Conservation (phyloP, 2,329 filamentous ascomycete species). For the Arthrobotrys conoides region DNA sequence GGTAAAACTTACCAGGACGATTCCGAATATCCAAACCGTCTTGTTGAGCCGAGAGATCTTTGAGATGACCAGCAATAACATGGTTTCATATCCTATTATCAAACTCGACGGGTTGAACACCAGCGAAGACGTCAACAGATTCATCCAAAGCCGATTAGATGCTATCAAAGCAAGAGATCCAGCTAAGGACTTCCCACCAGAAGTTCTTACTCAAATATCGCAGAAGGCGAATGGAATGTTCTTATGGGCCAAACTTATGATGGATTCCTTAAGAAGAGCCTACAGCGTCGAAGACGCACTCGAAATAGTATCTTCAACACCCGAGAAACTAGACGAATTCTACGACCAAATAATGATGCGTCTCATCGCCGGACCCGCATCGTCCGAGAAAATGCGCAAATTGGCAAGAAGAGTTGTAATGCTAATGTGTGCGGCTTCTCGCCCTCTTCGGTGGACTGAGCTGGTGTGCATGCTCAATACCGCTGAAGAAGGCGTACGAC, state of each 20-base stretch:
- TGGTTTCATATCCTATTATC: constrained; percentile 30
- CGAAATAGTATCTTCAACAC: constrained; percentile 26
- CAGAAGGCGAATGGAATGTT: constrained; percentile 47
- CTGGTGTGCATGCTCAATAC: constrained; percentile 42
- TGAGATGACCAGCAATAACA: not conserved
- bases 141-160: constrained; percentile 24
- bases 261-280: constrained; percentile 25
- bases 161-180: constrained; percentile 1
- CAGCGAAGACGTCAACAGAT: constrained; percentile 31
- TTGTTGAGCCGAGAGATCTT: constrained; percentile 37
- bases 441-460: constrained; percentile 40
- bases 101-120: constrained; percentile 32
- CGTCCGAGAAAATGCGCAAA: not conserved
- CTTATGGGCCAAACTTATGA: constrained; percentile 39
- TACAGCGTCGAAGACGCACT: constrained; percentile 26
- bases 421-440: constrained; percentile 40
- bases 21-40: constrained; percentile 22
- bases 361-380: not conserved
- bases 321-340: constrained; percentile 19
- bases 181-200: constrained; percentile 15
- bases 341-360: constrained; percentile 27
- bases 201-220: constrained; percentile 17
- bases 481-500: not conserved
- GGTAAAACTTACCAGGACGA: constrained; percentile 7
- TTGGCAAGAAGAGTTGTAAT: constrained; percentile 32